Base-by-base conservation (phyloP, 2,329 filamentous ascomycete genomes). In the Neofusicoccum laricinum region DNA sequence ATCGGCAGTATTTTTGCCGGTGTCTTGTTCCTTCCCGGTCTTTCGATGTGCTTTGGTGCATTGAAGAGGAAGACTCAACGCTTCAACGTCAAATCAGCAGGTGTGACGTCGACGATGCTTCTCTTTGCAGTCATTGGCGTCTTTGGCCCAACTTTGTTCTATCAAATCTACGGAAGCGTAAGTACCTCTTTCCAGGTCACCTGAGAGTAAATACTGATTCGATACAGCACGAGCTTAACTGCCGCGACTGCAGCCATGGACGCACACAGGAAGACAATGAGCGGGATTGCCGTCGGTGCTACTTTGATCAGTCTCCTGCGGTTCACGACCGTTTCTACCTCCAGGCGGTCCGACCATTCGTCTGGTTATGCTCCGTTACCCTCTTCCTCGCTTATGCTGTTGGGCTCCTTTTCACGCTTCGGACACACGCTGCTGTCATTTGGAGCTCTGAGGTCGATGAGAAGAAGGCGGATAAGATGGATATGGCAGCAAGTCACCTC, bases 21-120 rank as follows among this genome's bases (percentile, higher is more conserved):
- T 80, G 91, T 99, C 49, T 84, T 99, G 14, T 96, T 99, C 75
- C 83, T 99, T 50, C 95, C 95, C 0, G 95, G 95, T 1, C 77
- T 99, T 38, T 98, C 94, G 65, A 99, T 99, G 95, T 99, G 95
- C 77, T 99, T 97, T 73, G 95, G 95, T 49, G 96, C 96, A 17
- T 89, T 99, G 73, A 97, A 97, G 80, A 89, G 96, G 71, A 99
- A 99, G 81, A 99, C 95, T 1, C 95, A 99, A 75, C 89, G 95
- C 46, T 99, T 99, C 84, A 99, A 99, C 74, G 93, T 95, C 67
- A 92, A 90, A 72, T 98, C 94, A 38, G 95, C 95, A 34, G 93
- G 95, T 74, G 95, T 98, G 38, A 98, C 94, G 0, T 97, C 93
- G 2, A 99, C 95, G 0, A 99, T 99, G 95, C 81, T 99, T 64